Base-by-base conservation (phyloP, 345 rosid species). In the Arabidopsis arenosa region DNA sequence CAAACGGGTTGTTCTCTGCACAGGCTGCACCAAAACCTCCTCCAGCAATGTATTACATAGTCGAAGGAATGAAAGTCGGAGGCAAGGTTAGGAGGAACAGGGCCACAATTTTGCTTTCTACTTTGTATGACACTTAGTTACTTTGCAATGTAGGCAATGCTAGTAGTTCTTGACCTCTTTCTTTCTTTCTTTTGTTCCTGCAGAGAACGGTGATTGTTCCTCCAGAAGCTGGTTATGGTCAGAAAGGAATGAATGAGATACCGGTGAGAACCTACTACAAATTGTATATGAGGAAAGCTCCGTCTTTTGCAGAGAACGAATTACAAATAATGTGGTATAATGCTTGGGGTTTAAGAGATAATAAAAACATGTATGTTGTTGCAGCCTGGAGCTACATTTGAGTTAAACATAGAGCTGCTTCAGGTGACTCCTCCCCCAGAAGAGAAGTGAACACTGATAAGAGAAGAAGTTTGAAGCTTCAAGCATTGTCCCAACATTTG, bases 1-100 rank as follows among this genome's bases (percentile, higher is more conserved):
- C 97, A 73, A 93, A 93, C 70, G 98, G 97, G 63, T 80, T 93
- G 41, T 93, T 93, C 80, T 91, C 98, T 23, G 97, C 93, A 35
- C 98, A 93, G 70, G 97, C 98, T 63, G 81, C 98, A 30, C 98
- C 98, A n/a, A 93, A 93, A 65, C 98, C 96, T 4, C 98, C 97
- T n/a, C 84, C 90, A 1, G 96, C 96, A 9, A 80, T 91, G 98
- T 93, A 93, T 80, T 81, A 76, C 11, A 80, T 87, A 15, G 85
- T 83, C 2, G 83, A 93, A 80, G 97, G 97, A 70, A 93, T 91
- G 98, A 90, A 80, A 86, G 88, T 90, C 0, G 97, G 98, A 43
- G 97, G 97, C 65, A 88, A 91, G 98, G 96, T 93, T 14, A 9
- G 32, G 45, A 9, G 30, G 45, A 15, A n/a, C 59, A 52, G 0